phyloP scores from a whole-genome alignment of 352 stramenopile genomes.

The Pythium dissimile region DNA sequence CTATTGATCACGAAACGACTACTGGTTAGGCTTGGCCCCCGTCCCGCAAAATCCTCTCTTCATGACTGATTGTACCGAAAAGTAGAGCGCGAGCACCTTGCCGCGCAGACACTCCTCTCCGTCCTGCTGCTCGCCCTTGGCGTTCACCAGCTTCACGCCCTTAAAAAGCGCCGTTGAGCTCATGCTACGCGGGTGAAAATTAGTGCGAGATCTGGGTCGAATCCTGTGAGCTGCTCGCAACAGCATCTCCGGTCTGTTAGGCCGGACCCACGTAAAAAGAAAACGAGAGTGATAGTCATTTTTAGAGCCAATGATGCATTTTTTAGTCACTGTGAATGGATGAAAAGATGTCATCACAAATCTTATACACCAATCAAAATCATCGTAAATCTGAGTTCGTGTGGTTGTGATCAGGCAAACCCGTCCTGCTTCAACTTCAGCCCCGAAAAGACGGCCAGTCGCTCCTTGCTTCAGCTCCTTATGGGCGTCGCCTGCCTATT shows the following conservation, averaged over 20 bases:
- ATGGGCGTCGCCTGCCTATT: not conserved
- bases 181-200: slow-evolving; percentile 23
- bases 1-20: too few species aligned
- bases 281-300: slow-evolving; percentile 9
- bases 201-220: slow-evolving; percentile 4
- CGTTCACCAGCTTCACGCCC: slow-evolving; percentile 53
- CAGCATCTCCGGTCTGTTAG: not conserved
- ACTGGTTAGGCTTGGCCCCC: too few species aligned
- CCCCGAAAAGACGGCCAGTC: not conserved
- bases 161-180: slow-evolving; percentile 39
- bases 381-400: too few species aligned
- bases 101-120: slow-evolving; percentile 42
- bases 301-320: not conserved
- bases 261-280: too few species aligned
- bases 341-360: too few species aligned
- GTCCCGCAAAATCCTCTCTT: not conserved
- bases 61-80: slow-evolving; percentile 38
- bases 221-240: slow-evolving; percentile 10
- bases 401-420: not conserved
- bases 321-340: too few species aligned
- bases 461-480: not conserved
- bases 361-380: too few species aligned
- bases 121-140: slow-evolving; percentile 36
- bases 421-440: not conserved
- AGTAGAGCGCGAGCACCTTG: slow-evolving; percentile 75